Conservation (phyloP, 805 yeast species). For the Lipomyces oligophaga region DNA sequence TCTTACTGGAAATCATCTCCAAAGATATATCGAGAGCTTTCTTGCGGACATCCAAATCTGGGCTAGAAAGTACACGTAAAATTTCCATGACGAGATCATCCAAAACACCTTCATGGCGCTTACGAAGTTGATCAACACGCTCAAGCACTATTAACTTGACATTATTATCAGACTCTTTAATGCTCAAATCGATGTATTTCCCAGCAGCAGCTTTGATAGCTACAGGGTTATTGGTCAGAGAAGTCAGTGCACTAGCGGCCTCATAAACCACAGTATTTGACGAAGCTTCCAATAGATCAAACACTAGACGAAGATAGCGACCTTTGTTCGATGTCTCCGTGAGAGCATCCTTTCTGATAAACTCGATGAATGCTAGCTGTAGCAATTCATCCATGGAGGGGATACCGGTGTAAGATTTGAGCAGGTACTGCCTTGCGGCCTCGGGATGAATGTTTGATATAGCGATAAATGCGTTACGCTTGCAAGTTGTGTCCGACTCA, state of each 20-base stretch:
- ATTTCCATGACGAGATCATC: constrained; percentile 83
- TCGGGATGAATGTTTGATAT: constrained; percentile 78
- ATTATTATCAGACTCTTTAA: constrained; percentile 90
- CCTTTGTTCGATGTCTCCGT: constrained; percentile 59
- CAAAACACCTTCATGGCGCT: constrained; percentile 71
- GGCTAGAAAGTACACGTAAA: constrained; percentile 77
- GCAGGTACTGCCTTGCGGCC: constrained; percentile 76
- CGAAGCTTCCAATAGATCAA: constrained; percentile 66
- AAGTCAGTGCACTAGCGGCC: constrained; percentile 77
- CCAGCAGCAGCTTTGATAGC: constrained; percentile 75
- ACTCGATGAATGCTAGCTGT: constrained; percentile 87
- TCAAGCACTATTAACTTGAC: constrained; percentile 89
- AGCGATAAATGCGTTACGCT: constrained; percentile 90
- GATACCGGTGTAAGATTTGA: constrained; percentile 58
- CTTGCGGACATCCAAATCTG: constrained; percentile 84
- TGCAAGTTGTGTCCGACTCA: constrained; percentile 91
- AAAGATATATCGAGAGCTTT: constrained; percentile 84
- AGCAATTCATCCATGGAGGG: constrained; percentile 72
- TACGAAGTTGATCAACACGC: constrained; percentile 72
- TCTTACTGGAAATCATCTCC: constrained; percentile 74
- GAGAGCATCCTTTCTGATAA: constrained; percentile 77
- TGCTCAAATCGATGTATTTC: constrained; percentile 82
- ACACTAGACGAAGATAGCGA: constrained; percentile 67
- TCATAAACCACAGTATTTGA: constrained; percentile 79
- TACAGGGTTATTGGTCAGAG: constrained; percentile 54